Base-by-base conservation (phyloP, 2,329 filamentous ascomycete species). In the Helicocarpus griseus region DNA sequence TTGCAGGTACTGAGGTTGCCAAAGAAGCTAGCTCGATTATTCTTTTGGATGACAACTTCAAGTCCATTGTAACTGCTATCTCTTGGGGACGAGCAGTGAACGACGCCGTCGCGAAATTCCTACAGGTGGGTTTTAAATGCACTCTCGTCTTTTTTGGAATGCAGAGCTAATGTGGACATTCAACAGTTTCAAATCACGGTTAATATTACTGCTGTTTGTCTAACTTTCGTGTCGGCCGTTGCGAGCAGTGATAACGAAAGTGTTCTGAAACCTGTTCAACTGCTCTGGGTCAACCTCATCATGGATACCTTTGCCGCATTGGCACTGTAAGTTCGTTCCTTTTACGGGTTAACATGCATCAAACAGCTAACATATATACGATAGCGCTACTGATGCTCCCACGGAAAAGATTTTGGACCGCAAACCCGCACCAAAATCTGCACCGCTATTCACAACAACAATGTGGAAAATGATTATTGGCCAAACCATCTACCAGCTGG, bases 401-500 rank as follows among this genome's bases (percentile, higher is more conserved):
- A 86, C 86, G 11, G 83, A 86, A 49, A 86, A 82, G 58, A 84
- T 95, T 24, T 73, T 95, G 48, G 75, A 95, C 60, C 82, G 89
- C 51, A 89, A 88, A 68, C 87, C 87, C 1, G 82, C 87, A 53
- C 78, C 82, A 2, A 89, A 89, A 63, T 83, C 80, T 28, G 83
- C 85, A 5, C 77, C 85, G 1, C 74, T 91, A 5, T 93, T 97
- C 60, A 94, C 89, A 1, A 75, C 85, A 31, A 90, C 86, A 17
- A 97, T 97, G 91, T 95, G 91, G 91, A 97, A 97, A 77, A 97
- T 97, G 91, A 96, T 97, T 56, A 78, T 95, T 41, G 91, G 90
- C 2, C 89, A 97, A 68, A 82, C 89, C 1, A 77, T 95, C 53
- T 97, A 93, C 68, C 90, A 97, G 68, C 80, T 97, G 0, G 75